Evolutionary conservation across 139 green algal species (phyloP).

Genomic region (Mychonastes homosphaera): DNA sequence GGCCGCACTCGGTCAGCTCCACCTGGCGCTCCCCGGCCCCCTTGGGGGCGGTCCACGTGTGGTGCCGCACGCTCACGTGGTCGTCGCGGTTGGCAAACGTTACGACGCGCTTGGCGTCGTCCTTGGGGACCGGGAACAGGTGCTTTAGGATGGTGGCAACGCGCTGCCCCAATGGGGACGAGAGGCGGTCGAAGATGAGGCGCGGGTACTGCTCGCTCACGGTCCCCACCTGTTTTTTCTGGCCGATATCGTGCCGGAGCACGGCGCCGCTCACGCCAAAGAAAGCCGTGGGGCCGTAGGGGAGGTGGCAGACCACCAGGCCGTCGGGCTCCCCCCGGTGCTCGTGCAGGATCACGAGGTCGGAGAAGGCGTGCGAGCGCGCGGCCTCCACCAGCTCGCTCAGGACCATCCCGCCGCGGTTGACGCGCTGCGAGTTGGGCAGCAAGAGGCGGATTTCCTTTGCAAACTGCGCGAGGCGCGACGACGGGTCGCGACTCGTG

Average conservation of each 20-base stretch:
- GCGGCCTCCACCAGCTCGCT: conserved; percentile 80
- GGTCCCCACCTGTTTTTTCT: conserved; percentile 87
- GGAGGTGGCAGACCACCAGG: conserved; percentile 93
- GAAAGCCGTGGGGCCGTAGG: conserved; percentile 95
- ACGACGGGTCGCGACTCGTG: conserved; percentile 84
- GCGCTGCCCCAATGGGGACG: conserved; percentile 68
- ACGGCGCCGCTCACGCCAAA: conserved; percentile 94
- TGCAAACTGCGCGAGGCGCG: conserved; percentile 81
- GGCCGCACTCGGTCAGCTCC: conserved; percentile 66
- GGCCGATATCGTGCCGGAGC: conserved; percentile 89
- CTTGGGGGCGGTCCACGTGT: conserved; percentile 71
- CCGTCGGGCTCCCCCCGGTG: conserved; percentile 95
- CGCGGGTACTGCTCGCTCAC: conserved; percentile 91
- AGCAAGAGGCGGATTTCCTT: conserved; percentile 97
- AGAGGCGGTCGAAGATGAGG: conserved; percentile 89
- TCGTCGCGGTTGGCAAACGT: conserved; percentile 82
- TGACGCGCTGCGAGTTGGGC: conserved; percentile 86
- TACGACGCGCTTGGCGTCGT: conserved; percentile 80
- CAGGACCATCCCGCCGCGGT: conserved; percentile 64
- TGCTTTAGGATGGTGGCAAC: conserved; percentile 84
- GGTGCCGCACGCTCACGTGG: conserved; percentile 89
- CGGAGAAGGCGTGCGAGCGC: conserved; percentile 81
- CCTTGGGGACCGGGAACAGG: conserved; percentile 90
- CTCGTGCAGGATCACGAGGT: conserved; percentile 96
- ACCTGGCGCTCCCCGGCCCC: conserved; percentile 59